A percentile compares a stretch with the other conserved stretches of the same genome.
phyloP scores from a whole-genome alignment of 129 eudicot species.

The Pulicaria dysenterica region DNA sequence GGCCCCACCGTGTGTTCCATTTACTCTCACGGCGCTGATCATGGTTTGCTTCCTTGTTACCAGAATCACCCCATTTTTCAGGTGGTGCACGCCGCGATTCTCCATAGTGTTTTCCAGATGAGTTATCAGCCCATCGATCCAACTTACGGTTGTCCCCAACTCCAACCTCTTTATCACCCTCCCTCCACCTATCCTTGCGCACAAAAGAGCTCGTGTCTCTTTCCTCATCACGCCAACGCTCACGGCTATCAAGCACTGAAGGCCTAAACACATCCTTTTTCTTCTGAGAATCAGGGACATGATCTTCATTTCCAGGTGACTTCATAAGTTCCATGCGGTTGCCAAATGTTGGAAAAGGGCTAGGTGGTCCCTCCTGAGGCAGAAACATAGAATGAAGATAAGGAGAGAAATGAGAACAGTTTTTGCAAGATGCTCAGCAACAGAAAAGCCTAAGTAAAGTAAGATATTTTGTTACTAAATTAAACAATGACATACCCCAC shows the following conservation, averaged over 20 bases:
- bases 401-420: neutral
- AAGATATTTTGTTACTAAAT: neutral
- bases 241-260: slow-evolving; percentile 77
- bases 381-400: neutral
- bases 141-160: slow-evolving; percentile 56
- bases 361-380: slow-evolving; percentile 62
- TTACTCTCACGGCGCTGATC: slow-evolving; percentile 92
- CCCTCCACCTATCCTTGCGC: slow-evolving; percentile 88
- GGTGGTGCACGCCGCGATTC: slow-evolving; percentile 66
- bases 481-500: slow-evolving; percentile 59
- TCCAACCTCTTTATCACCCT: slow-evolving; percentile 64
- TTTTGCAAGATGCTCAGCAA: neutral
- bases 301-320: slow-evolving; percentile 56
- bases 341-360: slow-evolving; percentile 45
- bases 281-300: slow-evolving; percentile 50
- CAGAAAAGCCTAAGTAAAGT: neutral
- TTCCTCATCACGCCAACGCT: slow-evolving; percentile 97
- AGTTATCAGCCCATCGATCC: slow-evolving; percentile 66
- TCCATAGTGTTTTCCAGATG: slow-evolving; percentile 64
- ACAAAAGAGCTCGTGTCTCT: slow-evolving; percentile 66
- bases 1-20: slow-evolving; percentile 96
- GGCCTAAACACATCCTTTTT: slow-evolving; percentile 91
- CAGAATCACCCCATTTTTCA: slow-evolving; percentile 69
- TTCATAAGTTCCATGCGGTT: slow-evolving; percentile 46
- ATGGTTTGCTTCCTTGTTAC: slow-evolving; percentile 51